Evolutionary conservation across 305 asterid species (phyloP), one percentile per base, ranked within the genome.

Genomic region (Ruellia speciosa): DNA sequence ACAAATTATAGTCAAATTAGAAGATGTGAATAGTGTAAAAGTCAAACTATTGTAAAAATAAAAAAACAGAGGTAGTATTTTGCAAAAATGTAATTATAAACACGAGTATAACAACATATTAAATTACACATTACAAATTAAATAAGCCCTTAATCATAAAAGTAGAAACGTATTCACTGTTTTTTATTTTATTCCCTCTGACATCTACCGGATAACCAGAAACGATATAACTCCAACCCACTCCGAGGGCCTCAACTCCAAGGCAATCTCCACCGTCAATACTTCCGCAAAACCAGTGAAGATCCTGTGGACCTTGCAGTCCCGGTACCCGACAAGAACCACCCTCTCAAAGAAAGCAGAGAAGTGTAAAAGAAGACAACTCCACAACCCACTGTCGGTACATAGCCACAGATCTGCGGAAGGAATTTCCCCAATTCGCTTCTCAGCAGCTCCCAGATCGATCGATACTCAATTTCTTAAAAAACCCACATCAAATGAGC

Each of bases 401-500:
- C 53, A 33, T 9, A 48, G 52, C 24, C 58, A 60, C 72, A 73
- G 81, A 75, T 78, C 80, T 75, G 76, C 57, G 7, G 20, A 49
- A 63, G 64, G 41, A 68, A 62, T 62, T 58, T 56, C 3, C 33
- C 52, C 31, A 24, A 18, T 65, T 57, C 15, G 6, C 71, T 58
- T 56, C 63, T 10, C 13, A 52, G 2, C 60, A 10, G 24, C 5
- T 52, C 9, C n/a, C 60, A 56, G 55, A 56, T 65, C 68, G 49
- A 35, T 52, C 4, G 62, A 16, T 28, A 55, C 18, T 40, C 31
- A 37, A 37, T 37, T 37, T 7, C 41, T 37, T 37, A 7, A 39
- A 20, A 58, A 11, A 16, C 6, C 31, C 14, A 56, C 46, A 52
- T 10, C 60, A 63, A 18, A 83, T 86, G 95, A 90, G 75, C 68